Base-by-base conservation (phyloP, 805 yeast genomes). In the Schizosaccharomyces octosporus region DNA sequence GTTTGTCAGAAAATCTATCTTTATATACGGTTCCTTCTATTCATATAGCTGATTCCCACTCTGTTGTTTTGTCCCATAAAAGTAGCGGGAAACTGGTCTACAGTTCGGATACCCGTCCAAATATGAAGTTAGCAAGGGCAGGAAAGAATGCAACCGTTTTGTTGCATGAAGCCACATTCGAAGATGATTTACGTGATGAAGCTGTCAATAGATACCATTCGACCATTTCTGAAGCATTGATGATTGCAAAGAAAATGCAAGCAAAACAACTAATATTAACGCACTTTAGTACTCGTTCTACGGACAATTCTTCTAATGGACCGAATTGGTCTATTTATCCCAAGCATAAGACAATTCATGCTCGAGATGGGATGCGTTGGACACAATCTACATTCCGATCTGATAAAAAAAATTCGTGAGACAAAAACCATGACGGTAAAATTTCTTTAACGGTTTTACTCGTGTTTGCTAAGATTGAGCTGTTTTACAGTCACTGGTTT, bases 31-130 rank as follows among this genome's bases (percentile, higher is more conserved):
- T 89, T 64, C 78, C 82, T 62, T 97, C 97, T 0, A 75, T 77
- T 21, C 99, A 93, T 69, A 88, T 97, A 70, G 80, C 79, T 29
- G 80, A 83, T 80, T 80, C 97, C 0, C 90, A 88, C 69, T 80
- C 85, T 19, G 78, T 82, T 54, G 70, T 80, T 0, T 74, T 89
- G 11, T 69, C 76, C 1, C 78, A 84, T 62, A 62, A 59, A 6
- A 61, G 60, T 2, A 43, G 6, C 63, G 87, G 87, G 74, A 84
- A 80, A 66, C 75, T 89, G 0, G 83, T 96, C 0, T 93, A 86
- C 69, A 87, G 96, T 1, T 98, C 98, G 13, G 99, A 93, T 69
- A 87, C 97, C 0, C 79, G 97, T 66, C 98, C 98, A 0, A 82
- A 81, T 64, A 72, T 69, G 59, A 69, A 67, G 55, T 88, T 88